phyloP scores from a whole-genome alignment of 2,329 filamentous ascomycete genomes.

The Fusarium cyanostomum region DNA sequence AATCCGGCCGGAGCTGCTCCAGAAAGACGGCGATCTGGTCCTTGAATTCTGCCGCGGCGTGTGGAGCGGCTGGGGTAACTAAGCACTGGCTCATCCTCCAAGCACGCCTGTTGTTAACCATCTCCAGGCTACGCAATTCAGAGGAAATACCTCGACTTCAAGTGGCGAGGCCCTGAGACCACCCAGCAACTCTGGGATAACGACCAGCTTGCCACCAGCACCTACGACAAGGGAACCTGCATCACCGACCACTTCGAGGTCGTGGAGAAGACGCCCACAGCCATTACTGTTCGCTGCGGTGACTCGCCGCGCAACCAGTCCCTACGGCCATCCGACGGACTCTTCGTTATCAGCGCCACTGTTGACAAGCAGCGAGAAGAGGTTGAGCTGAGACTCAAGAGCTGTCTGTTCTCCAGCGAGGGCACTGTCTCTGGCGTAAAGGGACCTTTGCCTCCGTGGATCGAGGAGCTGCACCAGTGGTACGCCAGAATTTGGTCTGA shows the following conservation, averaged over 20 bases:
- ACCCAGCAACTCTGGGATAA: constrained; percentile 69
- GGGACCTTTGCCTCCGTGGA: constrained; percentile 43
- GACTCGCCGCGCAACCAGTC: constrained; percentile 68
- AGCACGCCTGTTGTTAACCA: neutral
- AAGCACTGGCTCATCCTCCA: neutral
- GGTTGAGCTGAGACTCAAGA: constrained; percentile 73
- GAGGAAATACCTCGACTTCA: constrained; percentile 65
- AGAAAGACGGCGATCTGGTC: constrained; percentile 66
- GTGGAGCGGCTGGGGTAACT: constrained; percentile 72
- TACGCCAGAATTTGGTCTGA: constrained; percentile 54
- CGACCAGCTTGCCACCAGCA: constrained; percentile 62
- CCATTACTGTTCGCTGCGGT: constrained; percentile 72
- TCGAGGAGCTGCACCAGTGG: constrained; percentile 51
- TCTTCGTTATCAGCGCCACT: constrained; percentile 71
- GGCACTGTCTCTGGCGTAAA: constrained; percentile 48
- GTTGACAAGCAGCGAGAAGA: constrained; percentile 67
- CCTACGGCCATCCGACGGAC: constrained; percentile 68
- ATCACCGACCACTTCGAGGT: constrained; percentile 80
- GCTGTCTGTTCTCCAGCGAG: constrained; percentile 64
- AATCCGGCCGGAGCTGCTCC: constrained; percentile 71
- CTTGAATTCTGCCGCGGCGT: constrained; percentile 74
- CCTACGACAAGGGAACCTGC: constrained; percentile 69
- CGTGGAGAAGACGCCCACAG: constrained; percentile 67
- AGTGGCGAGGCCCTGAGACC: constrained; percentile 66
- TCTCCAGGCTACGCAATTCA: constrained; percentile 65